These are phyloP conservation scores for Avicennia marina DNA, from an alignment of 257 asterid species.

Conservation along the genomic window DNA sequence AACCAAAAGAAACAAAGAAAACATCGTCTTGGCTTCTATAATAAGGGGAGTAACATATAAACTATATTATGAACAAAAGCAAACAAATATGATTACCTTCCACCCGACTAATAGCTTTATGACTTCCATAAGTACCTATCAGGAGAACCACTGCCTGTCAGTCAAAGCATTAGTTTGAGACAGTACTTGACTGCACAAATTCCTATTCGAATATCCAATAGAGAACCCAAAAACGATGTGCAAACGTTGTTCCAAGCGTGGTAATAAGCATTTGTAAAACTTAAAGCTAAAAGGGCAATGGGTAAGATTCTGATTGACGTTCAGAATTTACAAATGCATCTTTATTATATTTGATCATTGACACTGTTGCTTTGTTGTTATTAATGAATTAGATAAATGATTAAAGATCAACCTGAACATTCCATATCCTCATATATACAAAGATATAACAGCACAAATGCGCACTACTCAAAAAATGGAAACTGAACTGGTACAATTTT, in stretches of 20 bases:
- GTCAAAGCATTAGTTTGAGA: constrained; percentile 17
- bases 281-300: background rate
- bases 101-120: constrained; percentile 21
- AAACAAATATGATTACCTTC: constrained; percentile 32
- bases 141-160: constrained; percentile 10
- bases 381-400: background rate
- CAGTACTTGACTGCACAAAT: constrained; percentile 5
- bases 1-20: background rate
- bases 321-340: background rate
- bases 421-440: constrained; percentile 1
- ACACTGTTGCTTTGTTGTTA: too few species aligned
- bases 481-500: background rate
- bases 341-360: too few species aligned
- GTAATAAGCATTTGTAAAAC: background rate
- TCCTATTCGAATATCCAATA: background rate
- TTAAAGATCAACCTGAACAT: background rate
- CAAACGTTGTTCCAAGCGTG: background rate
- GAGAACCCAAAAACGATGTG: background rate
- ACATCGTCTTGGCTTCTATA: background rate
- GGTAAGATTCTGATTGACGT: background rate
- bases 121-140: constrained; percentile 34
- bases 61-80: constrained; percentile 1
- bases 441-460: background rate
- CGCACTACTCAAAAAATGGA: background rate
- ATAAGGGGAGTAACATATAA: constrained; percentile 1